Evolutionary conservation across 768 basidiomycete species (phyloP).

Genomic region (Neoboletus brunneissimus): DNA sequence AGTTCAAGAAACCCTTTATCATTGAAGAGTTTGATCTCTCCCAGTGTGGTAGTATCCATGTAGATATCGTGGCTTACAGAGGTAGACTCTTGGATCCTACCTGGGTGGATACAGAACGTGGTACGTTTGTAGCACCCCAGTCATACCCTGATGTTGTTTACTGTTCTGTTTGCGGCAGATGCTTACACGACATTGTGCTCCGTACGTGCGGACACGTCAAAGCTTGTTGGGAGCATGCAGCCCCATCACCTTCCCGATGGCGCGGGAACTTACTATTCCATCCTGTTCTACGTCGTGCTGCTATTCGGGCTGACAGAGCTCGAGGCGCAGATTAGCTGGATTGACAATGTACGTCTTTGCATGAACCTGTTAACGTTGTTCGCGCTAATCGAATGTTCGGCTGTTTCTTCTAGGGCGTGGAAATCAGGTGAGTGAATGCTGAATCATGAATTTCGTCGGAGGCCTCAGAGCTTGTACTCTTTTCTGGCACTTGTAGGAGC

Average conservation of each 20-base stretch:
- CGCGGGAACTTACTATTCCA: slow-evolving; percentile 11
- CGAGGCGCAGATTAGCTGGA: slow-evolving; percentile 51
- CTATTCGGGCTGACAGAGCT: slow-evolving; percentile 52
- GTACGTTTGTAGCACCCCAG: neutral
- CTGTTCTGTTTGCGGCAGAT: neutral
- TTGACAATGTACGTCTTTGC: slow-evolving; percentile 34
- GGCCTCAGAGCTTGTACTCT: neutral
- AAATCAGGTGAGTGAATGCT: slow-evolving; percentile 31
- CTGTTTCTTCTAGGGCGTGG: slow-evolving; percentile 28
- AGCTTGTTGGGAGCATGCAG: slow-evolving; percentile 8
- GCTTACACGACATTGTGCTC: slow-evolving; percentile 10
- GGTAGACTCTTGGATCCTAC: neutral
- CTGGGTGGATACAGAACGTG: slow-evolving; percentile 9
- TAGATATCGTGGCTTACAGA: slow-evolving; percentile 17
- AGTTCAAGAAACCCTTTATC: slow-evolving; percentile 13
- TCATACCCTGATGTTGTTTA: neutral
- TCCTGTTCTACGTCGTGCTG: slow-evolving; percentile 37
- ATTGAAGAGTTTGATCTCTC: slow-evolving; percentile 17
- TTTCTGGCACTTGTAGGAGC: slow-evolving; percentile 19
- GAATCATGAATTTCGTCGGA: neutral
- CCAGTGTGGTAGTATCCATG: slow-evolving; percentile 11
- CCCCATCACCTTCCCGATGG: slow-evolving; percentile 10
- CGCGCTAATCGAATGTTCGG: neutral
- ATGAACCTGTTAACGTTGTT: too few relatives aligned
- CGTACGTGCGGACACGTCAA: slow-evolving; percentile 12